A percentile compares a stretch with the other conserved stretches of the same genome.
Evolutionary conservation across 495 filamentous ascomycete species (phyloP).

Genomic region (Penicillium egyptiacum): DNA sequence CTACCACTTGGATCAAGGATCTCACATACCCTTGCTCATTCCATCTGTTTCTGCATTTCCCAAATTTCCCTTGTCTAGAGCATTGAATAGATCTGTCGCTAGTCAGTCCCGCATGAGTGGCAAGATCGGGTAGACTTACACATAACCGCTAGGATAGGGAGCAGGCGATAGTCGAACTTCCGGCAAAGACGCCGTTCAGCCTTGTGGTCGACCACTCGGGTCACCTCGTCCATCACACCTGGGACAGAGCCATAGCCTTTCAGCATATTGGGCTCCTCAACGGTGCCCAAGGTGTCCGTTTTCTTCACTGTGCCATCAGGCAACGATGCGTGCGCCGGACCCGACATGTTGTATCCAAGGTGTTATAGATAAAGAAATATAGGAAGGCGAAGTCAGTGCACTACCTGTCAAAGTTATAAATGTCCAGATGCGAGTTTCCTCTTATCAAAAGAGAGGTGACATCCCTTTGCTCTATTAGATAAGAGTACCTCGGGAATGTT

Average conservation of each 20-base stretch:
- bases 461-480: slow-evolving; percentile 25
- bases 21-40: slow-evolving; percentile 43
- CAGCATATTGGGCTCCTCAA: slow-evolving; percentile 35
- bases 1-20: slow-evolving; percentile 2
- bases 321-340: slow-evolving; percentile 10
- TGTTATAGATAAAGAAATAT: neutral
- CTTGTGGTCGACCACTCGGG: slow-evolving; percentile 41
- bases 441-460: slow-evolving; percentile 17
- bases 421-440: neutral
- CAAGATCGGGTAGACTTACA: slow-evolving; percentile 36
- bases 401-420: neutral
- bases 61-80: slow-evolving; percentile 66
- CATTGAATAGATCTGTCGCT: slow-evolving; percentile 55
- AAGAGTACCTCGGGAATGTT: slow-evolving; percentile 20
- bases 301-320: slow-evolving; percentile 24
- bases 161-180: slow-evolving; percentile 61
- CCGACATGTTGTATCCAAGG: slow-evolving; percentile 19
- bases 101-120: neutral
- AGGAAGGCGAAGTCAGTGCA: neutral
- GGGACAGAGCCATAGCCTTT: slow-evolving; percentile 33
- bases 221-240: slow-evolving; percentile 37
- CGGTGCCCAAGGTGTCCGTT: slow-evolving; percentile 15
- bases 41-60: slow-evolving; percentile 71
- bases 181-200: slow-evolving; percentile 64
- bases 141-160: slow-evolving; percentile 66